Evolutionary conservation across 1,139 yeast species (phyloP), one percentile per base, ranked within the genome.

Genomic region (Kodamaea sp.): DNA sequence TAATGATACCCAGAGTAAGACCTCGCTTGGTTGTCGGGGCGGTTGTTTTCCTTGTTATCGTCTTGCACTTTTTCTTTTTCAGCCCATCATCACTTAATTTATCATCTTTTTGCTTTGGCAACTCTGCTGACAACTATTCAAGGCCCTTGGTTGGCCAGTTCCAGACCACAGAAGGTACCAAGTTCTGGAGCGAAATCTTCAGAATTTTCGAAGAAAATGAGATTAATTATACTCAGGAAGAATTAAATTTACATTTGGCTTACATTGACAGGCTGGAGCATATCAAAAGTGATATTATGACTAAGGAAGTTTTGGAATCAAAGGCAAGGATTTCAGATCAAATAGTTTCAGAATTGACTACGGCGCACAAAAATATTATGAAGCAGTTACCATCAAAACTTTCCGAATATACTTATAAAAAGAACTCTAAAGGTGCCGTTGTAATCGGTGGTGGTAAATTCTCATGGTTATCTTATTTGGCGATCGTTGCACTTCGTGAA

Each of bases 401-500:
- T n/a, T 50, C 62, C 2, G 46, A 45, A 6, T 32, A 58, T 0
- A 56, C 63, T 2, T 67, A 58, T 43, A 54, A 50, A 12, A 45
- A 53, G 30, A 58, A 51, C 7, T 49, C 65, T 1, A 55, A 43
- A 31, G 74, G 74, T 27, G 53, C 65, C 2, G 73, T 66, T 2
- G 40, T 67, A 32, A 63, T 68, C 24, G 74, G 74, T 2, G 74
- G 74, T 3, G 63, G 60, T 5, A 53, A 54, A 35, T 68, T 59
- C 35, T 62, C 71, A 8, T 68, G 74, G 74, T 48, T 68, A 7
- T 55, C 72, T 2, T 66, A 66, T 42, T 55, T 68, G 36, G 59
- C 70, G 1, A 49, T 68, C 8, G 41, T 65, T 4, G 49, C 67
- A 1, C 49, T 68, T 24, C 48, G 73, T 42, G 65, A 59, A 27